These are phyloP conservation scores for Paramyrothecium sp. DNA, from an alignment of 2,329 filamentous ascomycete genomes.

Conservation along the genomic window DNA sequence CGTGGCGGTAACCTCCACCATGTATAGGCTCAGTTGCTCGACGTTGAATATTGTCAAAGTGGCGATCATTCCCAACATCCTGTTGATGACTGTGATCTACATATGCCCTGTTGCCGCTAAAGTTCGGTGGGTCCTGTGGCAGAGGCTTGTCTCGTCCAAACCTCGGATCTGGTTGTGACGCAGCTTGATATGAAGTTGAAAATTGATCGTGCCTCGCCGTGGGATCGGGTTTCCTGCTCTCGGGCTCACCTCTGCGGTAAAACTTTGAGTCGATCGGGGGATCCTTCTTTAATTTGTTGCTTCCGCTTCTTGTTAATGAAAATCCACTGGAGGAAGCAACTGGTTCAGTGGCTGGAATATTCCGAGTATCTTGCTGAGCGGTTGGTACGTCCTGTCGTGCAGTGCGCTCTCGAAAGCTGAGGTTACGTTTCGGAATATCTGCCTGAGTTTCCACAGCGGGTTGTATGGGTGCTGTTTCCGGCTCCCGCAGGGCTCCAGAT, in stretches of 20 bases:
- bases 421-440: conserved; percentile 48
- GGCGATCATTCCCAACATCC: background rate
- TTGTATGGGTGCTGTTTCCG: conserved; percentile 12
- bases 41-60: conserved; percentile 18
- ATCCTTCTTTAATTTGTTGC: conserved; percentile 58
- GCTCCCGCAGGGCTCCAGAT: conserved; percentile 17
- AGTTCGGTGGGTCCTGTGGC: conserved; percentile 21
- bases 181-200: conserved; percentile 1
- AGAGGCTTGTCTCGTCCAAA: conserved; percentile 28
- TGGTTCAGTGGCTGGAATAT: conserved; percentile 20
- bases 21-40: conserved; percentile 27
- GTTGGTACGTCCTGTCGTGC: conserved; percentile 40
- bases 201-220: background rate
- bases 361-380: conserved; percentile 17
- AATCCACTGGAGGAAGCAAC: conserved; percentile 24
- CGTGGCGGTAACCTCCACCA: conserved; percentile 19
- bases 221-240: background rate
- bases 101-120: background rate
- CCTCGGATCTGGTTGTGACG: conserved; percentile 8
- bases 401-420: conserved; percentile 61
- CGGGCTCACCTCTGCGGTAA: conserved; percentile 15
- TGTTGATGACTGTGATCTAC: background rate
- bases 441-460: conserved; percentile 19
- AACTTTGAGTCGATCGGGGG: conserved; percentile 52
- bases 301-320: conserved; percentile 45